These are phyloP conservation scores for Phytophthora nicotianae DNA, from an alignment of 352 stramenopile species.

Conservation along the genomic window DNA sequence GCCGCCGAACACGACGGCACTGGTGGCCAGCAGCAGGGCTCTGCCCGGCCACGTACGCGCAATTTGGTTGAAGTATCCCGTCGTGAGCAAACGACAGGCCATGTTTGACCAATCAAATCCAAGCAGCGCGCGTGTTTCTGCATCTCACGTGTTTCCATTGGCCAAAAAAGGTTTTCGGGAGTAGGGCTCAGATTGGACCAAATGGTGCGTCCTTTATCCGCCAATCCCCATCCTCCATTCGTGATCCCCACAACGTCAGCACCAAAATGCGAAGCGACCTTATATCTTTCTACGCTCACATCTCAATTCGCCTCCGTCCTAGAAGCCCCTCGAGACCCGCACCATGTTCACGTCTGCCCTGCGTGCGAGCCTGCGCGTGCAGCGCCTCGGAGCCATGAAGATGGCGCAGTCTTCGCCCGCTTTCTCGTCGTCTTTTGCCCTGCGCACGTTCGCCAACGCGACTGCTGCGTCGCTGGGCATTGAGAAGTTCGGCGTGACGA, in stretches of 20 bases:
- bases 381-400: constrained; percentile 55
- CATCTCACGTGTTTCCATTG: constrained; percentile 1
- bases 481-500: constrained; percentile 91
- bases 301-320: constrained; percentile 41
- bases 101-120: constrained; percentile 19
- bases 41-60: constrained; percentile 8
- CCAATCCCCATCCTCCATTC: constrained; percentile 15
- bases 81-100: neutral
- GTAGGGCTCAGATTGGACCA: constrained; percentile 7
- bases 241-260: constrained; percentile 21
- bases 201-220: constrained; percentile 7
- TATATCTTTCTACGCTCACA: constrained; percentile 40
- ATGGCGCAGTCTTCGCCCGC: constrained; percentile 33
- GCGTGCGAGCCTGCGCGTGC: constrained; percentile 57
- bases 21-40: constrained; percentile 23
- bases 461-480: constrained; percentile 65
- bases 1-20: constrained; percentile 12
- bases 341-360: constrained; percentile 69
- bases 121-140: constrained; percentile 14
- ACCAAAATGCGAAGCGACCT: constrained; percentile 9
- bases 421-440: constrained; percentile 34
- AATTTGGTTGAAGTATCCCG: constrained; percentile 27
- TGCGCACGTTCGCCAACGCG: constrained; percentile 52
- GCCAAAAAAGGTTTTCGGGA: constrained; percentile 5
- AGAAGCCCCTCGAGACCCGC: constrained; percentile 1